Evolutionary conservation across 2,329 filamentous ascomycete genomes (phyloP).

Genomic region (Xylariaceae sp.): DNA sequence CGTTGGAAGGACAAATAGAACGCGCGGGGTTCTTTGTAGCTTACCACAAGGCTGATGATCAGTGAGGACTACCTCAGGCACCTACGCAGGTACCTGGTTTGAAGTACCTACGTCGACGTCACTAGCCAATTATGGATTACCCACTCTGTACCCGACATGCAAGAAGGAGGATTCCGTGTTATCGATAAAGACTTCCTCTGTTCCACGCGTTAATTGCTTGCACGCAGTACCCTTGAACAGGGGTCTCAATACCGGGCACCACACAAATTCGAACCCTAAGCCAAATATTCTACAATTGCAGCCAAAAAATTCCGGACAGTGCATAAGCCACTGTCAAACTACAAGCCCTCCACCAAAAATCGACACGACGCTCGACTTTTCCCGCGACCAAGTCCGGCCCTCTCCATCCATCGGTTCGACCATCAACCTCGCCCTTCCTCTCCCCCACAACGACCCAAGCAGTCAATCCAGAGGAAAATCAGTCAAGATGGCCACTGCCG

Average conservation of each 20-base stretch:
- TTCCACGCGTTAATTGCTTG: too few species aligned
- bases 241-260: too few species aligned
- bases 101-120: slow-evolving; percentile 17
- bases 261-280: slow-evolving; percentile 31
- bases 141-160: not conserved
- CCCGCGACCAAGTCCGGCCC: slow-evolving; percentile 12
- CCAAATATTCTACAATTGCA: slow-evolving; percentile 18
- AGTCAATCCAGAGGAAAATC: slow-evolving; percentile 31
- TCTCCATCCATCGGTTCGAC: slow-evolving; percentile 19
- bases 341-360: slow-evolving; percentile 18
- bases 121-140: slow-evolving; percentile 7
- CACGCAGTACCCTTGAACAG: too few species aligned
- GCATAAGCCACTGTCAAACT: slow-evolving; percentile 20
- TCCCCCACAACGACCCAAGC: slow-evolving; percentile 31
- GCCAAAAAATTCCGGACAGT: slow-evolving; percentile 23
- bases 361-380: slow-evolving; percentile 19
- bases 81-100: too few species aligned
- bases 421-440: slow-evolving; percentile 14
- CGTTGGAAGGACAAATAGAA: too few species aligned
- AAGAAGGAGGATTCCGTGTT: not conserved
- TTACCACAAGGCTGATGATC: slow-evolving; percentile 25
- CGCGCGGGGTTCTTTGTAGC: slow-evolving; percentile 13
- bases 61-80: too few species aligned
- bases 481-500: slow-evolving; percentile 55
- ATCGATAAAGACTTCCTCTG: slow-evolving; percentile 17